phyloP scores from a whole-genome alignment of 129 eudicot genomes.

The Escallonia rubra region DNA sequence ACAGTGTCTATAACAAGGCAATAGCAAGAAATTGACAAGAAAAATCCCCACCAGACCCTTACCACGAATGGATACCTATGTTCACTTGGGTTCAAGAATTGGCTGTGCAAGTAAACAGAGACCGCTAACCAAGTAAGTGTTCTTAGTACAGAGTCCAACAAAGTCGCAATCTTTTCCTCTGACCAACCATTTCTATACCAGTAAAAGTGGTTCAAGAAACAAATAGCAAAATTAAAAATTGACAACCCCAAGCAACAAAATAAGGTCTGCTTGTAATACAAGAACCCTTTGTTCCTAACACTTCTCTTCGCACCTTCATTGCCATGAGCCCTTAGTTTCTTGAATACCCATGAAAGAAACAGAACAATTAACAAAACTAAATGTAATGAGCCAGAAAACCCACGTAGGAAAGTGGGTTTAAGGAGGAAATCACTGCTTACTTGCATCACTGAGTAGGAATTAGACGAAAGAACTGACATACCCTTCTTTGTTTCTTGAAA shows the following conservation, averaged over 20 bases:
- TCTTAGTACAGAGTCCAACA: conserved; percentile 32
- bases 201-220: conserved; percentile 38
- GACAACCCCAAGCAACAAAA: conserved; percentile 38
- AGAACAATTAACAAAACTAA: conserved; percentile 32
- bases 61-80: conserved; percentile 7
- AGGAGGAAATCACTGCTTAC: neutral
- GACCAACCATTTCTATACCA: conserved; percentile 57
- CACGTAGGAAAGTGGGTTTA: conserved; percentile 30
- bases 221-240: conserved; percentile 36
- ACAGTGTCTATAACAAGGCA: conserved; percentile 37
- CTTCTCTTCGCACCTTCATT: conserved; percentile 18
- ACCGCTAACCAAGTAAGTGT: conserved; percentile 48
- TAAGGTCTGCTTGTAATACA: conserved; percentile 32
- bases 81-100: conserved; percentile 28
- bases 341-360: conserved; percentile 28
- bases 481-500: too few relatives aligned
- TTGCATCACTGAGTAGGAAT: too few relatives aligned
- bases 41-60: conserved; percentile 6
- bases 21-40: conserved; percentile 34
- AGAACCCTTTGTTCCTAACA: conserved; percentile 6
- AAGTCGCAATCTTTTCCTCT: conserved; percentile 33
- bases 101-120: conserved; percentile 37
- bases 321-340: conserved; percentile 5
- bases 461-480: too few relatives aligned
- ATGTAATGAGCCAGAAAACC: conserved; percentile 31